Conservation (phyloP, 2,329 filamentous ascomycete species). For the Aureobasidium sp. region DNA sequence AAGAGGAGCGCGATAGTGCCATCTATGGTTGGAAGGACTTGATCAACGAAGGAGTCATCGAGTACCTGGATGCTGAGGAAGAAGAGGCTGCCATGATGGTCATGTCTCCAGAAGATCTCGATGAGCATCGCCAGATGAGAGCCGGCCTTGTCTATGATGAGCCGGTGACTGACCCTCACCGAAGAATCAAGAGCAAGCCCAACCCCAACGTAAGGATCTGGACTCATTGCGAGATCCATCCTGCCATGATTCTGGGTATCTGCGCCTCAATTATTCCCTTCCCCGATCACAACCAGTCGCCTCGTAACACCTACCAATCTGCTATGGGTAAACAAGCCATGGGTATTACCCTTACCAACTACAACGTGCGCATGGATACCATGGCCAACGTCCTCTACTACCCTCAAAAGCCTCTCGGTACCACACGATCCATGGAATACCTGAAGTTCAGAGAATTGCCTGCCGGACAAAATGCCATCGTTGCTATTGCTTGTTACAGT, state of each 20-base stretch:
- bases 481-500: constrained; percentile 94
- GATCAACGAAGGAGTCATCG: constrained; percentile 76
- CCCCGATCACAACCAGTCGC: constrained; percentile 96
- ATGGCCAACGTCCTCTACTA: constrained; percentile 99
- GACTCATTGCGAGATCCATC: constrained; percentile 98
- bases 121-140: constrained; percentile 45
- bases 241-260: constrained; percentile 97
- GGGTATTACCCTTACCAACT: constrained; percentile 98
- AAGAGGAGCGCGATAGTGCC: constrained; percentile 50
- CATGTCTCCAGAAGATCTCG: constrained; percentile 95
- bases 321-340: constrained; percentile 99
- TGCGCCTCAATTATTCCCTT: constrained; percentile 99
- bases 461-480: constrained; percentile 95
- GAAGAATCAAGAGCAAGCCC: constrained; percentile 78
- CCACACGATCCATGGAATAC: constrained; percentile 97
- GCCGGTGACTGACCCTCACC: constrained; percentile 66
- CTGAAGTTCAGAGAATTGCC: constrained; percentile 96
- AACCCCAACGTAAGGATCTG: constrained; percentile 86
- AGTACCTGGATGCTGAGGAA: constrained; percentile 96
- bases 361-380: constrained; percentile 94
- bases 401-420: constrained; percentile 93
- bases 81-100: constrained; percentile 99
- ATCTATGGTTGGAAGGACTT: constrained; percentile 87
- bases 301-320: constrained; percentile 97
- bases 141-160: constrained; percentile 42